Evolutionary conservation across 306 rosid genomes (phyloP).

Genomic region (Prunus armeniaca): DNA sequence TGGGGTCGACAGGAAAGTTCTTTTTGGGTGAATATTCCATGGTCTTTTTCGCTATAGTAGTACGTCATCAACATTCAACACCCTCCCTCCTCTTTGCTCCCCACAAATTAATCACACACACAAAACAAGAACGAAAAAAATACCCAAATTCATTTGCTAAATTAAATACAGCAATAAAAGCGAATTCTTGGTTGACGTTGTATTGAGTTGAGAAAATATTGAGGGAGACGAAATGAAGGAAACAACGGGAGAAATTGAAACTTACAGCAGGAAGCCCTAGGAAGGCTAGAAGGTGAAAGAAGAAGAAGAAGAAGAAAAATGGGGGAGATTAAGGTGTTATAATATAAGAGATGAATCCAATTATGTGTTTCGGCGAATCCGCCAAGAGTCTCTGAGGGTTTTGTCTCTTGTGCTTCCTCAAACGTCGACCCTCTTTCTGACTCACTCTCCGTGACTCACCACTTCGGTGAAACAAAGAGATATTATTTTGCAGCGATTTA

Average conservation of each 20-base stretch:
- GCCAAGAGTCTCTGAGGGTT: not conserved
- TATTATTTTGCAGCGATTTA: not conserved
- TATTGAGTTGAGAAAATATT: not conserved
- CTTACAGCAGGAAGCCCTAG: not conserved
- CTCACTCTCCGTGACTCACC: not conserved
- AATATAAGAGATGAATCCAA: constrained; percentile 1
- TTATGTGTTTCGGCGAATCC: constrained; percentile 11
- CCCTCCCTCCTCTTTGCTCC: not conserved
- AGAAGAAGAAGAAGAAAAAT: not conserved
- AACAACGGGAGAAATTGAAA: not conserved
- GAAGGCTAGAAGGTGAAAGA: not conserved
- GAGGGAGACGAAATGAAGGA: not conserved
- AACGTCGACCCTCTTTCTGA: not conserved
- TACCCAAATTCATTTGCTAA: not conserved
- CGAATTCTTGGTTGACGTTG: not conserved
- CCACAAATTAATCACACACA: constrained; percentile 2
- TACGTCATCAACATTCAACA: not conserved
- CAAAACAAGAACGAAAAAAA: not conserved
- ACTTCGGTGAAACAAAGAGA: not conserved
- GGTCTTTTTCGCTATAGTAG: constrained; percentile 12
- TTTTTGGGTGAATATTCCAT: constrained; percentile 56
- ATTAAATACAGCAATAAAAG: not conserved
- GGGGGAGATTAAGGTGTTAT: not conserved
- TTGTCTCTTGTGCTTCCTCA: constrained; percentile 1
- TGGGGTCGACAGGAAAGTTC: constrained; percentile 62